Base-by-base conservation (phyloP, 305 asterid genomes). In the Coffea humblotiana region DNA sequence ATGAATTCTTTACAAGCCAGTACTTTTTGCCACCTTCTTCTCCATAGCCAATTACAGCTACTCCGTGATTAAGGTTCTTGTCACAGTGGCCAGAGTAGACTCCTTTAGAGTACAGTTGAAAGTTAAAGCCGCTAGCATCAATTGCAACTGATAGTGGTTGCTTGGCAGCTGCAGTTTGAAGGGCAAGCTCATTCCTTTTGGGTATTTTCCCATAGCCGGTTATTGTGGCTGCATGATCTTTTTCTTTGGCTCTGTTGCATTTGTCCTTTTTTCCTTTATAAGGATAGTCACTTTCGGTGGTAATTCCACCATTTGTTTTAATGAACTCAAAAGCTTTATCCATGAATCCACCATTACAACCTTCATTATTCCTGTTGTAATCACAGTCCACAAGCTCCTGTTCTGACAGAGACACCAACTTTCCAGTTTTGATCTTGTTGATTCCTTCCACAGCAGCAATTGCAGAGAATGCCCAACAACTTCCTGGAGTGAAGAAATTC, bases 1-100 rank as follows among this genome's bases (percentile, higher is more conserved):
- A 91, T 27, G 95, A 93, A 81, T 90, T 93, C 87, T 88, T 92
- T 78, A 92, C 95, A 4, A 90, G 77, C 97, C 98, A 90, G 71
- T 90, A 92, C 78, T 84, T 78, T 54, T 74, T 71, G 74, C 80
- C 89, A 60, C 75, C 29, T 40, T 86, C 90, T 64, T 35, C 74
- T 40, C 90, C 94, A 71, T 92, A 92, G 71, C 94, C 96, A 66
- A 92, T 86, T 71, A 86, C 47, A 35, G 90, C 45, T 29, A 89
- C 95, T 16, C 89, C 94, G 74, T 90, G 96, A 79, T 90, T 87
- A 16, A 92, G 83, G 8, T 13, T 43, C 21, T 72, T 66, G 16
- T 91, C 87, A 71, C 96, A 93, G 61, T 76, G 48, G 65, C 93
- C 96, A 11, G 81, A 15, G 77, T 84, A 91, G 65, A 93, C 60